Evolutionary conservation across 495 filamentous ascomycete genomes (phyloP).

Genomic region (Lichenothelia convexa): DNA sequence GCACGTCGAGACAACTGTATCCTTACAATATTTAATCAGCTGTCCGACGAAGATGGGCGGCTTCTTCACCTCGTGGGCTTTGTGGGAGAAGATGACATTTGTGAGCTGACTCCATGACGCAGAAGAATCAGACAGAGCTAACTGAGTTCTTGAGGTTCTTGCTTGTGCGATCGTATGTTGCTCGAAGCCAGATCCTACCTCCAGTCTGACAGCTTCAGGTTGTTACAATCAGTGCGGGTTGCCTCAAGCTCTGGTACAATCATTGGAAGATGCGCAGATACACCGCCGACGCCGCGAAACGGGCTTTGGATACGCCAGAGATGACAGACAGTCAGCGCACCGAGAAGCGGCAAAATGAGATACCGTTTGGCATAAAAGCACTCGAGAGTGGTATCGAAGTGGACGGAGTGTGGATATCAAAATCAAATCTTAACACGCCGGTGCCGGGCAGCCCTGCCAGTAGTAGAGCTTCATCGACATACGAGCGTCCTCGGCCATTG

Average conservation of each 20-base stretch:
- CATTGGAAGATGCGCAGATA: constrained; percentile 47
- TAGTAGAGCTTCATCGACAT: constrained; percentile 9
- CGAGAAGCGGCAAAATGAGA: constrained; percentile 32
- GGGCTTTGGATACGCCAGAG: constrained; percentile 35
- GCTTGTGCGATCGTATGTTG: constrained; percentile 28
- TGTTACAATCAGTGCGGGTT: constrained; percentile 28
- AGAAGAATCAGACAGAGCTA: background rate
- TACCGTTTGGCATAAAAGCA: constrained; percentile 80
- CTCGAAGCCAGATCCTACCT: background rate
- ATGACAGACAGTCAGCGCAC: constrained; percentile 19
- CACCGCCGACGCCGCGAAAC: constrained; percentile 43
- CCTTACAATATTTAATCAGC: no score
- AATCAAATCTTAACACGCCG: constrained; percentile 42
- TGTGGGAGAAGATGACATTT: constrained; percentile 87
- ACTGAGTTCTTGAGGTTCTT: constrained; percentile 19
- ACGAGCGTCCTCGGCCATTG: constrained; percentile 9
- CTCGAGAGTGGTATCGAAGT: constrained; percentile 72
- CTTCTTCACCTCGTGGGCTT: constrained; percentile 62
- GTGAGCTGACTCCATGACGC: constrained; percentile 34
- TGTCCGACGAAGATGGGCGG: no score
- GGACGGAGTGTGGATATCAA: constrained; percentile 78
- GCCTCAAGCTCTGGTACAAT: constrained; percentile 40
- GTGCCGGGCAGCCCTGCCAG: constrained; percentile 16
- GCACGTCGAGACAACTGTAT: no score
- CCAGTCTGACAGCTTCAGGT: constrained; percentile 27